A percentile compares a stretch with the other conserved stretches of the same genome.
phyloP scores from a whole-genome alignment of 371 early-diverging fungal genomes.

The Rhizopus delemar region DNA sequence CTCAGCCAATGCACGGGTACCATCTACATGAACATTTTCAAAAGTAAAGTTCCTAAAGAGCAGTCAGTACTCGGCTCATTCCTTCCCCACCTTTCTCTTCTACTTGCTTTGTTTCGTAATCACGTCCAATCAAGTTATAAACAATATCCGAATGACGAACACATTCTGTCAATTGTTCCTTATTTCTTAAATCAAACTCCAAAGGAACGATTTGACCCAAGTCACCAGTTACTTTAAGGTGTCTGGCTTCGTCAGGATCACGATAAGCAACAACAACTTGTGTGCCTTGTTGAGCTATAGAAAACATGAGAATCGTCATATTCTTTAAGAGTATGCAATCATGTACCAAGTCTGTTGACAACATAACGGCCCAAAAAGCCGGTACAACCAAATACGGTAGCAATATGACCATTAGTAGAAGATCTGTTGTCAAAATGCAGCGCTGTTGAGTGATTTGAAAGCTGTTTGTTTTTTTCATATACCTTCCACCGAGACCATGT shows the following conservation, averaged over 20 bases:
- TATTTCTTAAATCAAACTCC: conserved; percentile 89
- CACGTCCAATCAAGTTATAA: conserved; percentile 91
- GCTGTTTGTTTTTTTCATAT: conserved; percentile 12
- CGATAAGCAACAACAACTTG: conserved; percentile 92
- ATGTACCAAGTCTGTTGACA: conserved; percentile 82
- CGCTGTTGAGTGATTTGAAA: too few species aligned
- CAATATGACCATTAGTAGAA: conserved; percentile 81
- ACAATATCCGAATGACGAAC: conserved; percentile 94
- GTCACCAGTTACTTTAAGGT: conserved; percentile 91
- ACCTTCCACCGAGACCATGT: conserved; percentile 74
- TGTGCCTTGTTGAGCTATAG: conserved; percentile 69
- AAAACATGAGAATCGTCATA: too few species aligned
- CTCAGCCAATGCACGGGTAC: conserved; percentile 81
- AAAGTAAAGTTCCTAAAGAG: conserved; percentile 81
- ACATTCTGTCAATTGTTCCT: conserved; percentile 77
- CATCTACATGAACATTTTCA: conserved; percentile 84
- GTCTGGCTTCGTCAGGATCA: conserved; percentile 84
- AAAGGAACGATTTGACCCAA: conserved; percentile 91
- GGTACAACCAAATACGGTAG: conserved; percentile 95
- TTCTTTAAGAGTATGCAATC: too few species aligned
- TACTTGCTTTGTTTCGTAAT: conserved; percentile 85
- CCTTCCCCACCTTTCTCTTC: not conserved
- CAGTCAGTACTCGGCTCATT: not conserved
- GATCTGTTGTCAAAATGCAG: conserved; percentile 39
- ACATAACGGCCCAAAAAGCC: conserved; percentile 96